Evolutionary conservation across 2,329 filamentous ascomycete species (phyloP).

Genomic region (Achaetomium macrosporum): DNA sequence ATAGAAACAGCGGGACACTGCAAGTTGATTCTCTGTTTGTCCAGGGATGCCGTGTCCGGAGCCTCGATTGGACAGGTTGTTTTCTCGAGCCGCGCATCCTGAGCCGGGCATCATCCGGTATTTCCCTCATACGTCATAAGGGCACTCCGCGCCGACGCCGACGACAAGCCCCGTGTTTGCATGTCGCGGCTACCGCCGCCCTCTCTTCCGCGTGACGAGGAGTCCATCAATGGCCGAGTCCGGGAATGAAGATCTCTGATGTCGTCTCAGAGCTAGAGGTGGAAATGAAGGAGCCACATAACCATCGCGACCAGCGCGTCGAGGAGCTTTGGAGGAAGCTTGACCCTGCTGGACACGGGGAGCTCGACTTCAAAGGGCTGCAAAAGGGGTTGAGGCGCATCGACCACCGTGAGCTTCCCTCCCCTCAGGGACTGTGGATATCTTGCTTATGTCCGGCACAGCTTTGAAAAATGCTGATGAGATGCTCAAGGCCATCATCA

Average conservation of each 20-base stretch:
- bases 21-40: neutral
- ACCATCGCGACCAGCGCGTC: constrained; percentile 73
- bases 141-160: constrained; percentile 2
- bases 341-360: constrained; percentile 68
- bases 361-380: constrained; percentile 77
- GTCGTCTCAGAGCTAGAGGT: constrained; percentile 47
- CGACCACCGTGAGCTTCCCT: constrained; percentile 68
- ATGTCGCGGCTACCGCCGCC: constrained; percentile 5
- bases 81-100: constrained; percentile 2
- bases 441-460: constrained; percentile 28
- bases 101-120: neutral
- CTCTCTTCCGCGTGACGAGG: constrained; percentile 1
- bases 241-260: constrained; percentile 42
- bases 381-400: constrained; percentile 81
- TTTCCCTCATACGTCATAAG: constrained; percentile 23
- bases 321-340: constrained; percentile 79
- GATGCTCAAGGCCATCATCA: constrained; percentile 74
- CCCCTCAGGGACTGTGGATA: constrained; percentile 4
- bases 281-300: constrained; percentile 71
- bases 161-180: neutral
- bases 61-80: neutral
- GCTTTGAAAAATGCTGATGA: constrained; percentile 84
- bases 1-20: neutral
- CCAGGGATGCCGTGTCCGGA: constrained; percentile 8
- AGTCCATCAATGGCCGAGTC: constrained; percentile 34